Conservation (phyloP, 148 eudicot genomes). For the Vaccinium corymbosum region DNA sequence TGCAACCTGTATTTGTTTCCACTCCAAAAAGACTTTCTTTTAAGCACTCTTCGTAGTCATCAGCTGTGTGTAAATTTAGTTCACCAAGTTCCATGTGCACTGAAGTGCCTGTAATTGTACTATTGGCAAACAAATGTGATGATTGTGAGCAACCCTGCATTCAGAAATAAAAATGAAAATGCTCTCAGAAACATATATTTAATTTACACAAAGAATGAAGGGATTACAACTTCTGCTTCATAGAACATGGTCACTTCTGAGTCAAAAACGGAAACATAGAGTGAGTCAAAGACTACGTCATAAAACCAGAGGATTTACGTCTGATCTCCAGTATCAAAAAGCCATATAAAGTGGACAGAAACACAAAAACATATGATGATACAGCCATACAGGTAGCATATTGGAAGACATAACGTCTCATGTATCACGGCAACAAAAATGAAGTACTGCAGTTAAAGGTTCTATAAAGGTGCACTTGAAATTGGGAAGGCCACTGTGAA, state of each 20-base stretch:
- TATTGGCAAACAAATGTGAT: constrained; percentile 79
- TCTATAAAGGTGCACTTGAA: neutral
- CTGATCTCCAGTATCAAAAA: neutral
- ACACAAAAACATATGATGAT: neutral
- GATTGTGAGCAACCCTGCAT: constrained; percentile 93
- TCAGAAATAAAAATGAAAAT: constrained; percentile 12
- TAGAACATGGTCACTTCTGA: neutral
- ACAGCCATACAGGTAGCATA: neutral
- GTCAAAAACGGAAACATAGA: neutral
- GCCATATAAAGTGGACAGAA: neutral
- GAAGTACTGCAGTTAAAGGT: neutral
- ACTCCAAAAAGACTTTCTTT: constrained; percentile 78
- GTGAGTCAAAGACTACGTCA: neutral
- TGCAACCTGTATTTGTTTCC: constrained; percentile 82
- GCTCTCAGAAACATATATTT: neutral
- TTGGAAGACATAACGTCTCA: neutral
- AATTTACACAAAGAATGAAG: neutral
- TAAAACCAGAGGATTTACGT: neutral
- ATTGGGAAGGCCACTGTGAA: neutral
- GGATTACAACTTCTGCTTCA: neutral
- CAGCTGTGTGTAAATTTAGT: constrained; percentile 78
- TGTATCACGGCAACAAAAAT: neutral
- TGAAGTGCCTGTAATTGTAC: constrained; percentile 74
- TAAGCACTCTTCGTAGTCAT: constrained; percentile 85
- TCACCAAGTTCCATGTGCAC: constrained; percentile 90